A percentile compares a stretch with the other conserved stretches of the same genome.
Evolutionary conservation across 352 stramenopile species (phyloP).

Genomic region (Pythium insidiosum): DNA sequence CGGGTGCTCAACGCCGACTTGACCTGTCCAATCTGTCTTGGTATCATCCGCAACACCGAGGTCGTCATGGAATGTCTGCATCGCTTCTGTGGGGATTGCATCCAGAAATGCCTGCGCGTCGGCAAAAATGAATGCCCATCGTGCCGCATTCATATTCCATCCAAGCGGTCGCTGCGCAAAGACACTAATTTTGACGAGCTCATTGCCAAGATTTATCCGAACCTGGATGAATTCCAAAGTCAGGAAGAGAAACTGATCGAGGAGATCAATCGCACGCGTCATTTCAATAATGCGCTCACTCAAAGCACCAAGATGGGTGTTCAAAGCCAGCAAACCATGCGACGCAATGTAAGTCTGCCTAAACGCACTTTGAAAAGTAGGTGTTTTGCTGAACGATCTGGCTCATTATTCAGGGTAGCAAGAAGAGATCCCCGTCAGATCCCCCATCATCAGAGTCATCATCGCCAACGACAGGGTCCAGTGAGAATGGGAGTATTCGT

Average conservation of each 20-base stretch:
- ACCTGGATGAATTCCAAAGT: constrained; percentile 69
- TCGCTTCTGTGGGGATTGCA: constrained; percentile 88
- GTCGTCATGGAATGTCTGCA: constrained; percentile 91
- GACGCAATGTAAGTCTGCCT: constrained; percentile 29
- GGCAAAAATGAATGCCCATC: constrained; percentile 85
- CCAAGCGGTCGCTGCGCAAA: constrained; percentile 68
- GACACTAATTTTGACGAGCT: constrained; percentile 85
- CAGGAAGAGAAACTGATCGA: constrained; percentile 79
- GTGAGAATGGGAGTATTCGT: too few relatives aligned
- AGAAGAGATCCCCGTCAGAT: constrained; percentile 19
- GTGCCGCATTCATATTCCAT: constrained; percentile 87
- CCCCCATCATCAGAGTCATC: constrained; percentile 23
- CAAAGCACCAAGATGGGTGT: constrained; percentile 68
- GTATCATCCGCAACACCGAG: constrained; percentile 76
- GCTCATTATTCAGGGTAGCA: constrained; percentile 6
- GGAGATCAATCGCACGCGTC: constrained; percentile 63
- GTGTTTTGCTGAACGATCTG: background rate
- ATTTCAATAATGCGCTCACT: constrained; percentile 80
- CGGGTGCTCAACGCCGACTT: constrained; percentile 76
- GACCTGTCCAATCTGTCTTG: constrained; percentile 84
- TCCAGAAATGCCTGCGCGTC: constrained; percentile 78
- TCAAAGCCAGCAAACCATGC: constrained; percentile 52
- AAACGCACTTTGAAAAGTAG: background rate
- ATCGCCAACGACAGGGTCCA: constrained; percentile 10
- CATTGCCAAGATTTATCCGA: constrained; percentile 80